A percentile compares a stretch with the other conserved stretches of the same genome.
These are phyloP conservation scores for Daedaleopsis nitida DNA, from an alignment of 768 basidiomycete species.

Conservation along the genomic window DNA sequence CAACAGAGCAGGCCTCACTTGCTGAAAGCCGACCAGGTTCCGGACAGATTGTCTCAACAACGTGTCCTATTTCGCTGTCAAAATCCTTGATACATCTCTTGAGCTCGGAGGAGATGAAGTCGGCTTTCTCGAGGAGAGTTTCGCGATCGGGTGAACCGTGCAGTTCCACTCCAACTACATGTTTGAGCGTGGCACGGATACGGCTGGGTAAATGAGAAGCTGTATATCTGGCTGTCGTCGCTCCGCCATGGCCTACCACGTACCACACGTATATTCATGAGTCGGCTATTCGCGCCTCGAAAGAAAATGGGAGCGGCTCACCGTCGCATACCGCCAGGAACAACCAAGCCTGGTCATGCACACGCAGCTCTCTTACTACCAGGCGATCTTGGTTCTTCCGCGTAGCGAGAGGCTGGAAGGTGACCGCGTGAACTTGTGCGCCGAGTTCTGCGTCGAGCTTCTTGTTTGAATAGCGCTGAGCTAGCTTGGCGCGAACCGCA, in stretches of 20 bases:
- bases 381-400: conserved; percentile 4
- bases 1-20: background rate
- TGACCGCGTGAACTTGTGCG: background rate
- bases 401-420: conserved; percentile 3
- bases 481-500: background rate
- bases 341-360: conserved; percentile 1
- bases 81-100: background rate
- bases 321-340: conserved; percentile 12
- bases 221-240: background rate
- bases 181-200: background rate
- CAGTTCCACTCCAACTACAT: background rate
- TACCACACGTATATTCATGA: background rate
- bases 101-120: background rate
- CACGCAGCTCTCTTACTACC: background rate
- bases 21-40: background rate
- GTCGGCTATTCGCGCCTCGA: background rate
- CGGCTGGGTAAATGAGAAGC: background rate
- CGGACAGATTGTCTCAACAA: background rate
- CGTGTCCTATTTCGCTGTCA: conserved; percentile 2
- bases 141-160: conserved; percentile 1
- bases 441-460: background rate
- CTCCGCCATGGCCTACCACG: background rate
- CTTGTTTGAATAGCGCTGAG: background rate
- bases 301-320: background rate
- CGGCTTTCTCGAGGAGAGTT: background rate